Conservation (phyloP, 2,329 filamentous ascomycete species). For the Ascochyta clinopodiicola region DNA sequence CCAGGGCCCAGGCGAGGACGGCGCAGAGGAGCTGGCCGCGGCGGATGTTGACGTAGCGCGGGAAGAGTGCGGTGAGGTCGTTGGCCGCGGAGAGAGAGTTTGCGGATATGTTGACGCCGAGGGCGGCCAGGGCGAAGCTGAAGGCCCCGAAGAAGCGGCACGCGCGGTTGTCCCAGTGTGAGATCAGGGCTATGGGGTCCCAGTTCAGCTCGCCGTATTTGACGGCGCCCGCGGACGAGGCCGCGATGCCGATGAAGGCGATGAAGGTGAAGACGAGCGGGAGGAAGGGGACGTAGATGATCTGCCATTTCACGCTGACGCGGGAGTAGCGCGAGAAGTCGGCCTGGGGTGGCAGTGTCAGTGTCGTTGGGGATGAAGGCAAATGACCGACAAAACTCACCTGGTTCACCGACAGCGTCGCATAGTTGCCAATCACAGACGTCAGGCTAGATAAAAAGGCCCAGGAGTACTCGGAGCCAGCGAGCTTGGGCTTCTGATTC, state of each 20-base stretch:
- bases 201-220: constrained; percentile 58
- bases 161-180: constrained; percentile 48
- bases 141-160: constrained; percentile 51
- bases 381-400: constrained; percentile 19
- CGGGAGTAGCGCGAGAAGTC: constrained; percentile 64
- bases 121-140: constrained; percentile 56
- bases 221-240: constrained; percentile 61
- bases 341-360: constrained; percentile 49
- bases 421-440: constrained; percentile 59
- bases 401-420: constrained; percentile 60
- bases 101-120: constrained; percentile 61
- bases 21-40: constrained; percentile 57
- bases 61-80: constrained; percentile 60
- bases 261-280: constrained; percentile 62
- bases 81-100: constrained; percentile 62
- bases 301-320: constrained; percentile 57
- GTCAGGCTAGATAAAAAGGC: constrained; percentile 59
- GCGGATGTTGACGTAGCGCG: constrained; percentile 60
- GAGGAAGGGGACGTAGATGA: constrained; percentile 59
- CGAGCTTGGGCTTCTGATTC: constrained; percentile 53
- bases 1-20: constrained; percentile 52
- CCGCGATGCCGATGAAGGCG: constrained; percentile 64
- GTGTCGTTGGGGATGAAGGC: neutral
- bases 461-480: constrained; percentile 61
- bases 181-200: constrained; percentile 52